These are phyloP conservation scores for Prunus fruticosa DNA, from an alignment of 306 rosid species.

Conservation along the genomic window DNA sequence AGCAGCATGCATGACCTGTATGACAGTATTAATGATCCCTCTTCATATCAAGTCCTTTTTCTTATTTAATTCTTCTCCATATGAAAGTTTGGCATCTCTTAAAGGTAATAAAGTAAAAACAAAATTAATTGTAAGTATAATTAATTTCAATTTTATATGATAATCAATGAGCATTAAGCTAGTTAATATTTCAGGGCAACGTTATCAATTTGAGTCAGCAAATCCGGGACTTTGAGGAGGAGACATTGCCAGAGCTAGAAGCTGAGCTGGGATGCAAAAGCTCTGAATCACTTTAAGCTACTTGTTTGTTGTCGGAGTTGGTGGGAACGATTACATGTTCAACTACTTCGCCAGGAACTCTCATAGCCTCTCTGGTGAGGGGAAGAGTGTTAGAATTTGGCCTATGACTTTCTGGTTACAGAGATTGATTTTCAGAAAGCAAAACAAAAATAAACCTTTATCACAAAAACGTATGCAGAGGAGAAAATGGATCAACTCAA, in stretches of 20 bases:
- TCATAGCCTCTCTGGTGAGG: too few relatives aligned
- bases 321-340: conserved; percentile 49
- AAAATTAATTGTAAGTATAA: background rate
- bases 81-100: background rate
- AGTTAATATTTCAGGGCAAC: conserved; percentile 27
- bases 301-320: conserved; percentile 47
- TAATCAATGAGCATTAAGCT: too few relatives aligned
- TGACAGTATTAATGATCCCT: background rate
- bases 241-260: conserved; percentile 36
- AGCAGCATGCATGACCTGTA: background rate
- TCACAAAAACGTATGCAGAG: too few relatives aligned
- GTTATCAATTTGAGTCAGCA: conserved; percentile 35
- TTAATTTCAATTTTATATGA: too few relatives aligned
- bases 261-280: conserved; percentile 7
- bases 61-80: too few relatives aligned
- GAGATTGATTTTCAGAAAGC: too few relatives aligned
- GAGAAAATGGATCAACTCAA: too few relatives aligned
- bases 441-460: too few relatives aligned
- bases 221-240: conserved; percentile 38
- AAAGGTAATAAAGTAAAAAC: too few relatives aligned
- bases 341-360: conserved; percentile 31
- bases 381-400: too few relatives aligned
- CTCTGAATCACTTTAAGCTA: conserved; percentile 16
- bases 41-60: too few relatives aligned
- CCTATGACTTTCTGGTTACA: too few relatives aligned